Evolutionary conservation across 1,139 yeast species (phyloP), one percentile per base, ranked within the genome.

Genomic region (Sugiyamaella pinicola): DNA sequence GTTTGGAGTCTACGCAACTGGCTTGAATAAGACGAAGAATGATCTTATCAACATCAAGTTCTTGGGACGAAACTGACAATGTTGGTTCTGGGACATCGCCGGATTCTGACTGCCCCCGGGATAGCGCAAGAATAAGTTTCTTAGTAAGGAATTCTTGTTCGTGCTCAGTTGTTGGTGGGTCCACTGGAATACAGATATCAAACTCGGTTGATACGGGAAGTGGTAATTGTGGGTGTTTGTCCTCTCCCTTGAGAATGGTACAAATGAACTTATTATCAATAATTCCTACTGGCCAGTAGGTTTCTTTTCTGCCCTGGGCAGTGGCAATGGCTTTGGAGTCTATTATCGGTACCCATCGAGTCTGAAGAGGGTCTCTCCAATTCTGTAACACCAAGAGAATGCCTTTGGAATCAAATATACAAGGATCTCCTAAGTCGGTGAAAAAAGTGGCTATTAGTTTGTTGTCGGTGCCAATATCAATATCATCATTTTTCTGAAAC

Each of bases 261-360:
- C 96, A 87, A 59, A 81, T 81, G 61, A 90, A 78, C 55, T 82
- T 81, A 59, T 85, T 86, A 51, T 78, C 80, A 56, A 79, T 77
- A 43, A 90, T 74, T 1, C 96, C 96, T 49, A 93, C 74, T 10
- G 98, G 98, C 97, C 98, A 90, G 60, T 87, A 85, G 12, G 61
- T 35, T 69, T 79, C 65, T 34, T 70, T 72, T 28, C 80, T 74
- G 57, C 74, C 78, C 55, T 75, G 74, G 47, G 73, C 72, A 47
- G 77, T 80, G 8, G 81, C 77, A 26, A 85, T 79, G 2, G 81
- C 82, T 50, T 66, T 70, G 22, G 89, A 78, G 18, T 88, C 87
- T 1, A 29, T 13, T n/a, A 91, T 65, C 1, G 98, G 98, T 9
- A 88, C 76, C 97, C 98, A 93, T 61, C 83, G 78, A 2, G 96